Conservation (phyloP, 176 grass and related monocot genomes). For the Bothriochloa decipiens region DNA sequence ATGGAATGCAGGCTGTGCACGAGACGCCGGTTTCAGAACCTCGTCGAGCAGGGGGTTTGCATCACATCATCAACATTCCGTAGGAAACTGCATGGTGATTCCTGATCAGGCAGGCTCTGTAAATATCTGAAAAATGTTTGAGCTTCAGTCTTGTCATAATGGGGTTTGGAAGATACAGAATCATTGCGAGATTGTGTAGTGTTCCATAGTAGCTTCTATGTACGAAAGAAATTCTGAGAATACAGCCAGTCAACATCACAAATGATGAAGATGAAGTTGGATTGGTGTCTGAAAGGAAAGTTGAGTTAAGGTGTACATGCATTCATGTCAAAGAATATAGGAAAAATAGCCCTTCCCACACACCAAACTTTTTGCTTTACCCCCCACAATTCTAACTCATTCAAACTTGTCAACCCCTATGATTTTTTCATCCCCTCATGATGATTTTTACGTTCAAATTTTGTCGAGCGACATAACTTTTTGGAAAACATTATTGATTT, state of each 20-base stretch:
- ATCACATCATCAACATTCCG: conserved; percentile 44
- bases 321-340: conserved; percentile 8
- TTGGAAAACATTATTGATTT: too few relatives aligned
- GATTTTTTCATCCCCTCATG: neutral
- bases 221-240: conserved; percentile 17
- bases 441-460: neutral
- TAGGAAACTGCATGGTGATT: conserved; percentile 31
- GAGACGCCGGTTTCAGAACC: conserved; percentile 20
- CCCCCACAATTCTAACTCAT: neutral
- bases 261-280: conserved; percentile 34
- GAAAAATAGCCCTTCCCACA: neutral
- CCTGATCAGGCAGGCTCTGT: conserved; percentile 32
- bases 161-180: conserved; percentile 17
- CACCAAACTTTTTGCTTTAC: neutral
- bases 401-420: neutral
- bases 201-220: neutral
- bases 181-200: neutral
- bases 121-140: conserved; percentile 30
- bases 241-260: conserved; percentile 24
- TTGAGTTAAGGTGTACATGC: conserved; percentile 27
- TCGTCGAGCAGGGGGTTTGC: conserved; percentile 31
- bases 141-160: neutral
- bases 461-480: too few relatives aligned
- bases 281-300: conserved; percentile 3
- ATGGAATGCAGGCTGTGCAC: conserved; percentile 27